phyloP scores from a whole-genome alignment of 1,139 yeast genomes.

The Hyphopichia wangnamkhiaoensis region DNA sequence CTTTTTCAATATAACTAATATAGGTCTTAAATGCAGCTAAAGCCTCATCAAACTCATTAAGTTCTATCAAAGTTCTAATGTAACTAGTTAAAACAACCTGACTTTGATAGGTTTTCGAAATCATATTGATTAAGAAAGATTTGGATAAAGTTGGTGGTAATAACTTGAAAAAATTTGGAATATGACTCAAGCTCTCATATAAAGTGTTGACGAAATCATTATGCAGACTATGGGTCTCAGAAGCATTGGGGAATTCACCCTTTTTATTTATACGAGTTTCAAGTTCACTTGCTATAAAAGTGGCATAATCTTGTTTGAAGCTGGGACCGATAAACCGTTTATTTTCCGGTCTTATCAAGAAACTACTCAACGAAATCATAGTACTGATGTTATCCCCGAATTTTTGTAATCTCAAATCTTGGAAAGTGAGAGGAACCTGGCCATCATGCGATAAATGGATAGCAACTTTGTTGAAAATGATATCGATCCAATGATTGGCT shows the following conservation, averaged over 20 bases:
- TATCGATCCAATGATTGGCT: conserved; percentile 42
- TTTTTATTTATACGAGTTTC: conserved; percentile 20
- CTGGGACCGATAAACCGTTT: conserved; percentile 18
- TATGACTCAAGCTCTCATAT: conserved; percentile 30
- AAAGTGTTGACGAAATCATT: conserved; percentile 36
- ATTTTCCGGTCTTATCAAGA: conserved; percentile 28
- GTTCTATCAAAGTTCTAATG: conserved; percentile 35
- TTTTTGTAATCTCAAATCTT: conserved; percentile 21
- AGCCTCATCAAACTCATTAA: conserved; percentile 46
- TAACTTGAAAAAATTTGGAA: conserved; percentile 21
- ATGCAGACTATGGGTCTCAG: conserved; percentile 17
- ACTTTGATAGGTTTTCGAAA: conserved; percentile 42
- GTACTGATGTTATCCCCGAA: conserved; percentile 29
- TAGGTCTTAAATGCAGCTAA: conserved; percentile 45
- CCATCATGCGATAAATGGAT: conserved; percentile 24
- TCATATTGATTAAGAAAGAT: conserved; percentile 31
- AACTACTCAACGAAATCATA: conserved; percentile 30
- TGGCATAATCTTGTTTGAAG: conserved; percentile 34
- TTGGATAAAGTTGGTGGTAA: conserved; percentile 32
- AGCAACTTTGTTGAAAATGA: conserved; percentile 29
- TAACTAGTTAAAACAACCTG: conserved; percentile 33
- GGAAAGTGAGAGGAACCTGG: conserved; percentile 18
- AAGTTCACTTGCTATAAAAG: conserved; percentile 26
- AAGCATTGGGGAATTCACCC: conserved; percentile 37
- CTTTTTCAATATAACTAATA: conserved; percentile 34